Percentiles rank a stretch among this genome's conserved stretches.
Conservation (phyloP, 2,329 filamentous ascomycete species). For the Aspergillus candidus region DNA sequence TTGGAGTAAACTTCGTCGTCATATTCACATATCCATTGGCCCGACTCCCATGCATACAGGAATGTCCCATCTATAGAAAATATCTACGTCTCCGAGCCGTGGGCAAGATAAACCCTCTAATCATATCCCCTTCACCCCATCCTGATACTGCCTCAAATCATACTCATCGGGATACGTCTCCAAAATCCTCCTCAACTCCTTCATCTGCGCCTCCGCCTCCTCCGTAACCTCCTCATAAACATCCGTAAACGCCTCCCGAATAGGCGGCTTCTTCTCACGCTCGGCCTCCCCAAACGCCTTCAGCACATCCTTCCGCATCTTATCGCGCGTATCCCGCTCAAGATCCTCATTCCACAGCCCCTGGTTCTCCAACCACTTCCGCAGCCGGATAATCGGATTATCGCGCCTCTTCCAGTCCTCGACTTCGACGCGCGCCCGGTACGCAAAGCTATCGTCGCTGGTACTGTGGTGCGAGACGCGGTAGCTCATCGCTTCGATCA, state of each 20-base stretch:
- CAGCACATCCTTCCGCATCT: constrained; percentile 67
- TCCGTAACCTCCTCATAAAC: constrained; percentile 84
- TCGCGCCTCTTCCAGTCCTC: constrained; percentile 90
- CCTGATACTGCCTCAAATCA: constrained; percentile 70
- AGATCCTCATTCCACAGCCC: constrained; percentile 78
- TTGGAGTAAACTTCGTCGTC: too few species aligned
- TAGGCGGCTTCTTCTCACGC: constrained; percentile 50
- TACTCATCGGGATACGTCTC: constrained; percentile 90
- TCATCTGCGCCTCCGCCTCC: constrained; percentile 69
- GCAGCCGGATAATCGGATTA: constrained; percentile 75
- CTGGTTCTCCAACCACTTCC: constrained; percentile 84
- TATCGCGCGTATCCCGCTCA: constrained; percentile 65
- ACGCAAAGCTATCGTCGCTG: constrained; percentile 93
- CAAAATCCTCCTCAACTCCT: constrained; percentile 67
- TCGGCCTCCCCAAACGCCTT: constrained; percentile 72
- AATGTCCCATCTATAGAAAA: too few species aligned
- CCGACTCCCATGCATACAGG: too few species aligned
- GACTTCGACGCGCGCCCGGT: constrained; percentile 86
- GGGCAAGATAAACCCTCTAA: neutral
- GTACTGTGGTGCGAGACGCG: constrained; percentile 97
- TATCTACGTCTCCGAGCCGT: neutral
- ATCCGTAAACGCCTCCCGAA: constrained; percentile 65
- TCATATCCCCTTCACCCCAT: constrained; percentile 60
- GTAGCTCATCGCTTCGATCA: constrained; percentile 96
- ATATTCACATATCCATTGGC: too few species aligned